These are phyloP conservation scores for Croton laevigatus DNA, from an alignment of 441 rosid species.

Conservation along the genomic window DNA sequence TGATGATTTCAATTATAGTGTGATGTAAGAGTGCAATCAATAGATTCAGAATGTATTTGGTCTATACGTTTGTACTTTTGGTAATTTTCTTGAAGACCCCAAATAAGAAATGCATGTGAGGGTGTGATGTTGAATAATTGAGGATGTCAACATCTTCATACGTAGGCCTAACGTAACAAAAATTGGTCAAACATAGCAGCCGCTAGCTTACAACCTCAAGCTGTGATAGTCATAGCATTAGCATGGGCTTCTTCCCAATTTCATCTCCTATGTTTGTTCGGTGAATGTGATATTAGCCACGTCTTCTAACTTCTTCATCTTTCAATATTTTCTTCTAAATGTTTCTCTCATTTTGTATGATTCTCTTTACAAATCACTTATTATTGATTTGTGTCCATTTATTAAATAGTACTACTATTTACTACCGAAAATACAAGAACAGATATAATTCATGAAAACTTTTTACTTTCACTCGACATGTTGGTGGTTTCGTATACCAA, in stretches of 20 bases:
- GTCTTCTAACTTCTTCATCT: slow-evolving; percentile 21
- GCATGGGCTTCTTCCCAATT: too few species aligned
- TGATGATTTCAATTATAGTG: too few species aligned
- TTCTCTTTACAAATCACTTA: too few species aligned
- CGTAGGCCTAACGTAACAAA: slow-evolving; percentile 10
- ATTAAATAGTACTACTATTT: too few species aligned
- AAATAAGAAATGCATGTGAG: slow-evolving; percentile 18
- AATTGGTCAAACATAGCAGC: slow-evolving; percentile 50
- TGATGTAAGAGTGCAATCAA: too few species aligned
- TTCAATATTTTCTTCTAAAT: not conserved
- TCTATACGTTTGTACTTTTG: not conserved
- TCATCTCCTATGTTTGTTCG: slow-evolving; percentile 25
- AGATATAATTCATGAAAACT: too few species aligned
- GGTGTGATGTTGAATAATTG: slow-evolving; percentile 9
- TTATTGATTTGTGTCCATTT: too few species aligned
- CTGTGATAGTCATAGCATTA: too few species aligned
- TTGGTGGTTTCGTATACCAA: too few species aligned
- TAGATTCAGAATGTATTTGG: too few species aligned
- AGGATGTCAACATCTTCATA: slow-evolving; percentile 22
- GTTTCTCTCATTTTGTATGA: not conserved
- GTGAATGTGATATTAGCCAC: slow-evolving; percentile 40
- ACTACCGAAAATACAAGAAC: too few species aligned
- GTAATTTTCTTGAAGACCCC: not conserved
- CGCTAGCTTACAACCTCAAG: slow-evolving; percentile 22
- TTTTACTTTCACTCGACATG: too few species aligned